Conservation (phyloP, 2,329 filamentous ascomycete genomes). For the Rugonectria rugulosa region DNA sequence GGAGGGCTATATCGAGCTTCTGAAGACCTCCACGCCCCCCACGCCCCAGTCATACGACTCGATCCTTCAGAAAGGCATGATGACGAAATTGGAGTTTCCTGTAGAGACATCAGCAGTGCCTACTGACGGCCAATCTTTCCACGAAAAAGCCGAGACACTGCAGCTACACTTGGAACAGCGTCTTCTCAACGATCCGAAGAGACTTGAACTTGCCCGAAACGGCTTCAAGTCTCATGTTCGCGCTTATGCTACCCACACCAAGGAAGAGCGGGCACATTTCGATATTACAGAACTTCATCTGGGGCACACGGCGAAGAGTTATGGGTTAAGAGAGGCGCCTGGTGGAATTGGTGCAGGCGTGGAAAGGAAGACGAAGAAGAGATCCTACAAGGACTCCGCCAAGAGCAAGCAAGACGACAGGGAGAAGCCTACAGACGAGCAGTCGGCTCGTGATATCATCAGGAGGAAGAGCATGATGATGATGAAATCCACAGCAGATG, state of each 20-base stretch:
- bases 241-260: conserved; percentile 93
- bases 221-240: conserved; percentile 92
- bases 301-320: conserved; percentile 93
- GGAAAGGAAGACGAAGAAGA: conserved; percentile 55
- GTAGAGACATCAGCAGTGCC: conserved; percentile 70
- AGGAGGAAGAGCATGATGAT: conserved; percentile 71
- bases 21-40: conserved; percentile 61
- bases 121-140: conserved; percentile 52
- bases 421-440: conserved; percentile 47
- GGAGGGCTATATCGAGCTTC: conserved; percentile 84
- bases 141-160: conserved; percentile 62
- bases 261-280: conserved; percentile 84
- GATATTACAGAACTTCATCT: conserved; percentile 91
- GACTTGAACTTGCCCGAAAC: conserved; percentile 81
- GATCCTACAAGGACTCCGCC: conserved; percentile 41
- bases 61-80: conserved; percentile 71
- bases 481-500: conserved; percentile 68
- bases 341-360: conserved; percentile 75
- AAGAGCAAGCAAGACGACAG: conserved; percentile 52
- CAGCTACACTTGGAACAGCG: conserved; percentile 69
- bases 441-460: conserved; percentile 52
- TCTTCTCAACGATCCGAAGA: conserved; percentile 66
- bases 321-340: conserved; percentile 87
- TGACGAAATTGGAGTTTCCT: conserved; percentile 67
- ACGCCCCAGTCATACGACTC: conserved; percentile 60